Evolutionary conservation across 371 early-diverging fungal species (phyloP), one percentile per base, ranked within the genome.

Genomic region (Amoeboaphelidium protococcarum): DNA sequence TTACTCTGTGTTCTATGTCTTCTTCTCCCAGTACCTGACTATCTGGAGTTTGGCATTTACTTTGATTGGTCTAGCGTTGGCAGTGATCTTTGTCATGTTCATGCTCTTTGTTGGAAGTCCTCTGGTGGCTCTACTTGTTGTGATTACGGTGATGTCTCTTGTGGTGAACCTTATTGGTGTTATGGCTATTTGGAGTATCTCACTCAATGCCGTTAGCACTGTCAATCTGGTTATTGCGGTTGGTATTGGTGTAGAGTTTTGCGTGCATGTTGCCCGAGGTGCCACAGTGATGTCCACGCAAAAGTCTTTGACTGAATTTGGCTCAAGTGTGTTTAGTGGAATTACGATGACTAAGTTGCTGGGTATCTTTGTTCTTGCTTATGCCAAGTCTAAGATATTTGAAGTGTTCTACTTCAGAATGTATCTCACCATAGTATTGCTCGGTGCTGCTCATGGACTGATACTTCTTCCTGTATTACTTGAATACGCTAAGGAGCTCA

Each of bases 181-280:
- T 0, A 78, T 78, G 76, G 65, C 64, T 0, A 16, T 74, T 2
- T 75, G 72, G 75, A 60, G 55, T 4, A 66, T 80, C 3, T 68
- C 70, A 41, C 56, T 80, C 42, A 78, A 78, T 47, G 78, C 78
- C 4, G 67, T 80, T 23, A 71, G 72, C 45, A 54, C 75, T n/a
- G 80, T 78, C 25, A 80, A 80, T 49, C 52, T 80, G 4, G 69
- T 76, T 1, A 78, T 78, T 40, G 75, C 75, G 50, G 69, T 76
- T 2, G 80, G 80, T 44, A 74, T 80, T 54, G 69, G 74, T 42
- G 78, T 80, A 16, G 80, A 80, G 47, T 80, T 80, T 52, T 75
- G 75, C 47, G 70, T 69, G 27, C 78, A 80, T 53, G 66, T 80
- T 52, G 72, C 71, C 4, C 60, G 78, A 40, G 74, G 67, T 0